Evolutionary conservation across 768 basidiomycete genomes (phyloP).

Genomic region (Neoboletus magnificus): DNA sequence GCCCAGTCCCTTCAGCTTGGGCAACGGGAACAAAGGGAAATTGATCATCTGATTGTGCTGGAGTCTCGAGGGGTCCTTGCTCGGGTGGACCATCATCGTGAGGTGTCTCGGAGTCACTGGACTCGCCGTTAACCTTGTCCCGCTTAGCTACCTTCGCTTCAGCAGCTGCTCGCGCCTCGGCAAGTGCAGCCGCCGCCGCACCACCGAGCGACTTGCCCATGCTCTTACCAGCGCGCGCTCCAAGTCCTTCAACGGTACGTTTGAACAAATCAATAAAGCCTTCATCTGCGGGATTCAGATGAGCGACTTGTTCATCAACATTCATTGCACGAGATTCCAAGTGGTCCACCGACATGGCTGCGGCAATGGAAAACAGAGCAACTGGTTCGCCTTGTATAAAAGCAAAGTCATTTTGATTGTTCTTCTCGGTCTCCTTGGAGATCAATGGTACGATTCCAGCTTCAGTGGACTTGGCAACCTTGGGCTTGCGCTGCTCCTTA

Average conservation of each 20-base stretch:
- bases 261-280: constrained; percentile 66
- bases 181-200: constrained; percentile 52
- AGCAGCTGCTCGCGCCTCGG: constrained; percentile 62
- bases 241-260: constrained; percentile 66
- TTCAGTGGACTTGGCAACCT: constrained; percentile 46
- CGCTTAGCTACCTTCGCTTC: constrained; percentile 69
- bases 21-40: background rate
- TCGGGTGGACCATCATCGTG: constrained; percentile 12
- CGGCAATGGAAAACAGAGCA: background rate
- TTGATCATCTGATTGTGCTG: constrained; percentile 1
- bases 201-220: constrained; percentile 60
- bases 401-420: background rate
- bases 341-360: background rate
- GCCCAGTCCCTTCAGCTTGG: constrained; percentile 17
- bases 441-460: constrained; percentile 31
- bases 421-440: constrained; percentile 8
- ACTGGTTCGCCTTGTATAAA: constrained; percentile 1
- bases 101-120: constrained; percentile 25
- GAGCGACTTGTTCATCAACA: constrained; percentile 10
- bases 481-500: constrained; percentile 44
- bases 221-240: constrained; percentile 54
- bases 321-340: constrained; percentile 28
- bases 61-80: constrained; percentile 1
- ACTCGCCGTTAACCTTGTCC: constrained; percentile 44
- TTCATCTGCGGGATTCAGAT: constrained; percentile 23